Evolutionary conservation across 1,139 yeast genomes (phyloP).

Genomic region (Wickerhamiella pararugosa): DNA sequence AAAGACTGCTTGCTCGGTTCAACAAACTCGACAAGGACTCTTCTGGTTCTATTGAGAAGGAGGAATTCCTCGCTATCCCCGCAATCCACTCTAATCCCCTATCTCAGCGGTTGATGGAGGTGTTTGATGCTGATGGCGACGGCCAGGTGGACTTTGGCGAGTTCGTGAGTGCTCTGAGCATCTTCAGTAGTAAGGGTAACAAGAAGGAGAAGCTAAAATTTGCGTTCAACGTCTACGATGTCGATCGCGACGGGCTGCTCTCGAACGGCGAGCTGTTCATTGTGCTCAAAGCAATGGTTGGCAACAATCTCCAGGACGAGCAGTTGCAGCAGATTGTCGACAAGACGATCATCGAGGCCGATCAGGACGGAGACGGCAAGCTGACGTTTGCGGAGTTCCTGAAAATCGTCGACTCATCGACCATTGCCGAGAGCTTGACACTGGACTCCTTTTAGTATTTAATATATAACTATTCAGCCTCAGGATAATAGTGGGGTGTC

Average conservation of each 20-base stretch:
- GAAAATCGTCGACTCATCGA: slow-evolving; percentile 28
- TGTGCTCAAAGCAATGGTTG: slow-evolving; percentile 95
- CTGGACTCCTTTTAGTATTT: slow-evolving; percentile 21
- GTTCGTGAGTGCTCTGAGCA: slow-evolving; percentile 77
- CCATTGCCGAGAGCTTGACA: slow-evolving; percentile 28
- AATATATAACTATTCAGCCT: too few species aligned
- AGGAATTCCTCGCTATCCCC: slow-evolving; percentile 83
- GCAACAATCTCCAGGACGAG: slow-evolving; percentile 68
- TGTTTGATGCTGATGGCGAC: slow-evolving; percentile 84
- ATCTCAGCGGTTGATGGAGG: slow-evolving; percentile 80
- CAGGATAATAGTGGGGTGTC: too few species aligned
- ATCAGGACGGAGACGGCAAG: slow-evolving; percentile 78
- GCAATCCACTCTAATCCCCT: slow-evolving; percentile 85
- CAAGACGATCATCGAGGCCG: slow-evolving; percentile 91
- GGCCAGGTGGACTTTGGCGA: slow-evolving; percentile 95
- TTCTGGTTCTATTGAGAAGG: slow-evolving; percentile 80
- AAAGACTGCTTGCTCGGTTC: slow-evolving; percentile 77
- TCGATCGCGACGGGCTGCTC: slow-evolving; percentile 86
- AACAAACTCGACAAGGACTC: slow-evolving; percentile 92
- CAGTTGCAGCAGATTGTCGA: slow-evolving; percentile 94
- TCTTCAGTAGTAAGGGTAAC: slow-evolving; percentile 80
- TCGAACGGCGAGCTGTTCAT: slow-evolving; percentile 90
- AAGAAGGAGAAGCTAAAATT: slow-evolving; percentile 72
- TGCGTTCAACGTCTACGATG: slow-evolving; percentile 89
- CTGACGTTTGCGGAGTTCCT: slow-evolving; percentile 79